A percentile compares a stretch with the other conserved stretches of the same genome.
Conservation (phyloP, 352 stramenopile species). For the Pythium dissotocum region DNA sequence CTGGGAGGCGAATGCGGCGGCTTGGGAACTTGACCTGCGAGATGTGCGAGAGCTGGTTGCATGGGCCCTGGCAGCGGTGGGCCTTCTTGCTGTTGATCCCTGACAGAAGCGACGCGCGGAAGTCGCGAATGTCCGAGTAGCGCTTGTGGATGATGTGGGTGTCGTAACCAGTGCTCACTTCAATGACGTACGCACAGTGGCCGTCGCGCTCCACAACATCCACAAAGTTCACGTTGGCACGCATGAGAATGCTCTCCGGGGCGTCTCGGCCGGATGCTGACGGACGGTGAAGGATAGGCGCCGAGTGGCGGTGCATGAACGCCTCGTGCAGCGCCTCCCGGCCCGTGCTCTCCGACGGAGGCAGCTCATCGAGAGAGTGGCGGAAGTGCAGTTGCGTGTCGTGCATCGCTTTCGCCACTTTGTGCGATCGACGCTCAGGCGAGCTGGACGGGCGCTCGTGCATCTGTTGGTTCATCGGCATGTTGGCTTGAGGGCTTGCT, state of each 20-base stretch:
- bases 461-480: constrained; percentile 18
- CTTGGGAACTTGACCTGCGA: constrained; percentile 47
- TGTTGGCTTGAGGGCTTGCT: neutral
- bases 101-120: constrained; percentile 46
- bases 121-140: constrained; percentile 62
- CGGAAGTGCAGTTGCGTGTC: constrained; percentile 3
- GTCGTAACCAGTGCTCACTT: constrained; percentile 50
- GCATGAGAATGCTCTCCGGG: constrained; percentile 4
- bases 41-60: constrained; percentile 38
- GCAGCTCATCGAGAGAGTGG: constrained; percentile 20
- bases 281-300: neutral
- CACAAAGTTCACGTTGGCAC: constrained; percentile 39
- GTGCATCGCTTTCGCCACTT: neutral
- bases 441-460: constrained; percentile 1
- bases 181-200: constrained; percentile 52
- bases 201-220: constrained; percentile 36
- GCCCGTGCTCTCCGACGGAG: neutral
- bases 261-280: neutral
- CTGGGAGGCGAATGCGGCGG: constrained; percentile 34
- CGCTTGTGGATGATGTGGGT: constrained; percentile 58
- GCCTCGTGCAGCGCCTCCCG: neutral
- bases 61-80: constrained; percentile 27
- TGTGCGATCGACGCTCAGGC: neutral
- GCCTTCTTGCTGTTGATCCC: neutral
- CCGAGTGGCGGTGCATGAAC: constrained; percentile 10